Conservation (phyloP, 2,329 filamentous ascomycete genomes). For the Fusarium sterilihyphosum region DNA sequence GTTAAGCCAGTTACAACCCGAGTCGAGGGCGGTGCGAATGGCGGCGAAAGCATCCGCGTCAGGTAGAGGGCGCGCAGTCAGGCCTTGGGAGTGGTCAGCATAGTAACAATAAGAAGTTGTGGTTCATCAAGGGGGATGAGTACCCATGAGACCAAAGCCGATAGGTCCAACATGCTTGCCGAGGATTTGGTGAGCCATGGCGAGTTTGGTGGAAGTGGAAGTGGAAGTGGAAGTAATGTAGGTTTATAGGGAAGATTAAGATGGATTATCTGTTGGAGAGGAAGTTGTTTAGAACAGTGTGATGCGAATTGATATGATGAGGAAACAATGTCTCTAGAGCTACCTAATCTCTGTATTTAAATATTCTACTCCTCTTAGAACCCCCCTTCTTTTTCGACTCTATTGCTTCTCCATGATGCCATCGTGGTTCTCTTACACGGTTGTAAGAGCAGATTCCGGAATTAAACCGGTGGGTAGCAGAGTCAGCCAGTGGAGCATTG, state of each 20-base stretch:
- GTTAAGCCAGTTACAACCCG: conserved; percentile 61
- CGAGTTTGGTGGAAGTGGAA: background rate
- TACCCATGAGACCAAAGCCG: conserved; percentile 43
- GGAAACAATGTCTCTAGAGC: background rate
- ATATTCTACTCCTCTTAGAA: background rate
- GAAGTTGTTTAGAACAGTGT: background rate
- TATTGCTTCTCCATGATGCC: conserved; percentile 1
- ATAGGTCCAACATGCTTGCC: conserved; percentile 38
- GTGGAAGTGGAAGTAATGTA: background rate
- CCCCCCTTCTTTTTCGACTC: background rate
- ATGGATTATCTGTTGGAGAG: background rate
- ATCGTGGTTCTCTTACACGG: conserved; percentile 10
- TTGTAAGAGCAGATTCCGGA: conserved; percentile 8
- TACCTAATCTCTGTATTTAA: conserved; percentile 13
- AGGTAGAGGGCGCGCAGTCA: conserved; percentile 30
- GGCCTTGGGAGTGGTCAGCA: conserved; percentile 25
- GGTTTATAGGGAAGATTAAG: background rate
- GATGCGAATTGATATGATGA: background rate
- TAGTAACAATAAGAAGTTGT: conserved; percentile 32
- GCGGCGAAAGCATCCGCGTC: conserved; percentile 59
- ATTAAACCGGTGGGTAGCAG: conserved; percentile 2
- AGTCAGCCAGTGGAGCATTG: background rate
- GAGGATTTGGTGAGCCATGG: conserved; percentile 39
- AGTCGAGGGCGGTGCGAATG: conserved; percentile 60
- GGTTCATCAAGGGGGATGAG: background rate